Evolutionary conservation across 2,329 filamentous ascomycete species (phyloP).

Genomic region (Phialophora verrucosa): DNA sequence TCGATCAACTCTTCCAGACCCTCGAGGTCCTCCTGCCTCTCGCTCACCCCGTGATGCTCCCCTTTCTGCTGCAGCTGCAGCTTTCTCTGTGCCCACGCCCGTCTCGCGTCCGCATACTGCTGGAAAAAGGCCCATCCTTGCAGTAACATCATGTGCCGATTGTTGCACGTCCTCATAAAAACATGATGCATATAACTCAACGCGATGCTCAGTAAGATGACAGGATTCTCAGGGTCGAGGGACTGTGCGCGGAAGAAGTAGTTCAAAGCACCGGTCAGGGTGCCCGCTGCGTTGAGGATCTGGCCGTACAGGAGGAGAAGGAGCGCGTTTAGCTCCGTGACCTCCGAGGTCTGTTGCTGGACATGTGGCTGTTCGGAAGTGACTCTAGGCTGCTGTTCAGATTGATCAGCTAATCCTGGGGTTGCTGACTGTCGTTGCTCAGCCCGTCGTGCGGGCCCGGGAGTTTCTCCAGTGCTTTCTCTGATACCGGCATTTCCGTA

Average conservation of each 20-base stretch:
- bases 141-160: constrained; percentile 83
- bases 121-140: constrained; percentile 84
- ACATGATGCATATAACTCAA: constrained; percentile 87
- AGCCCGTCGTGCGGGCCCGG: neutral
- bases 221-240: constrained; percentile 50
- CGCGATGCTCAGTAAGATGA: constrained; percentile 80
- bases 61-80: neutral
- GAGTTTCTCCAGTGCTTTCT: neutral
- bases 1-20: constrained; percentile 29
- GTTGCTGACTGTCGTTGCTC: constrained; percentile 18
- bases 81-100: constrained; percentile 18
- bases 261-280: constrained; percentile 80
- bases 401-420: neutral
- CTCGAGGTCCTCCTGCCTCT: neutral
- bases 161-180: constrained; percentile 86
- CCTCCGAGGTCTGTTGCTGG: constrained; percentile 9
- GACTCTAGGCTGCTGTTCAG: neutral
- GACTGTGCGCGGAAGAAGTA: constrained; percentile 79
- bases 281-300: constrained; percentile 81
- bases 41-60: neutral
- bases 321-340: constrained; percentile 72
- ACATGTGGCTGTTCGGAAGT: neutral
- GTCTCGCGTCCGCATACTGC: constrained; percentile 69
- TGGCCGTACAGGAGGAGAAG: constrained; percentile 89
- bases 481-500: neutral